These are phyloP conservation scores for Cryptococcus depauperatus DNA, from an alignment of 1,284 basidiomycete genomes.

Conservation along the genomic window DNA sequence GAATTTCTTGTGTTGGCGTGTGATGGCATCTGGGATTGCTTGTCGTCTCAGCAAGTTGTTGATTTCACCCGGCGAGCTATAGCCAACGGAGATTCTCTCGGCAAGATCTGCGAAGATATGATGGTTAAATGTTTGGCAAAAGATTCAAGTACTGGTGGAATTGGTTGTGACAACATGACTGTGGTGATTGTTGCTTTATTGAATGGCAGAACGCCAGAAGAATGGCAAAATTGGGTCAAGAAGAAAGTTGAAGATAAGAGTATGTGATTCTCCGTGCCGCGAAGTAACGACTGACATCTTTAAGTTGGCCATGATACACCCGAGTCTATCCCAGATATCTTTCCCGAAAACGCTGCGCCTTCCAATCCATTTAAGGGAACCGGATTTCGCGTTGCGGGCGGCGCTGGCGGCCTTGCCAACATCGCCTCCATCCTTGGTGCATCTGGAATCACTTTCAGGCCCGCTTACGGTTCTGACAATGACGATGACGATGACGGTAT, in stretches of 20 bases:
- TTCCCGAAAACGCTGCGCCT: slow-evolving; percentile 25
- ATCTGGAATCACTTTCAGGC: slow-evolving; percentile 36
- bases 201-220: slow-evolving; percentile 74
- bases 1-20: slow-evolving; percentile 95
- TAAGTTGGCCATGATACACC: slow-evolving; percentile 53
- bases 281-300: slow-evolving; percentile 33
- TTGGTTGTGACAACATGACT: slow-evolving; percentile 99
- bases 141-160: slow-evolving; percentile 84
- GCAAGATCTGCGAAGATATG: slow-evolving; percentile 77
- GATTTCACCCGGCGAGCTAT: slow-evolving; percentile 80
- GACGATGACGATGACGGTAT: slow-evolving; percentile 30
- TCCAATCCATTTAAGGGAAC: slow-evolving; percentile 16
- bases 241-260: slow-evolving; percentile 69
- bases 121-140: slow-evolving; percentile 93
- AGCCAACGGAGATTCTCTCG: slow-evolving; percentile 68
- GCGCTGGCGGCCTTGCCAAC: slow-evolving; percentile 38
- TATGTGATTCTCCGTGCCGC: slow-evolving; percentile 40
- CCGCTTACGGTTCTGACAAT: slow-evolving; percentile 35
- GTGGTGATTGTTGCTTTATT: slow-evolving; percentile 83
- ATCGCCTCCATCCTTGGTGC: slow-evolving; percentile 42
- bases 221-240: slow-evolving; percentile 90
- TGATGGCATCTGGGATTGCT: slow-evolving; percentile 98
- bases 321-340: slow-evolving; percentile 44
- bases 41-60: slow-evolving; percentile 85
- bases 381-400: slow-evolving; percentile 35